Base-by-base conservation (phyloP, 768 basidiomycete genomes). In the Lentinus tigrinus region DNA sequence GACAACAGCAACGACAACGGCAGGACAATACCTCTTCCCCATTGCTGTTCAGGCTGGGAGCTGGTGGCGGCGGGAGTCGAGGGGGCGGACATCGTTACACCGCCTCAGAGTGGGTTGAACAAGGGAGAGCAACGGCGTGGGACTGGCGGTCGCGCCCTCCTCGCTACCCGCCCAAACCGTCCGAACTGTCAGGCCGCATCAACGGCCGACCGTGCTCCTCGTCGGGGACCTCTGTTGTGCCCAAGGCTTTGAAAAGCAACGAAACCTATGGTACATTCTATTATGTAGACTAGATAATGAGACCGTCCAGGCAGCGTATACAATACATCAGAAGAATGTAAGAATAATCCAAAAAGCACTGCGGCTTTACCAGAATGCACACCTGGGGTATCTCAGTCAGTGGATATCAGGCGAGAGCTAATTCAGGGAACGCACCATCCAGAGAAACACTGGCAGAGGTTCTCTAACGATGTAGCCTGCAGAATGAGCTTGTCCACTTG, bases 391-490 rank as follows among this genome's bases (percentile, higher is more conserved):
- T 4, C 24, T 16, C 38, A 39, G 60, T 51, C 42, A 56, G 52
- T 36, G 7, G 5, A 11, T 14, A 1, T 3, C 21, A 16, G 19
- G 37, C 24, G 6, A 17, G 17, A 16, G 37, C 6, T 19, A 10
- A 31, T 19, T 23, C 28, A 28, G 16, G 13, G 17, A 11, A 66
- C 83, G 52, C 66, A 89, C 95, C 94, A 96, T 71, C 95, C 95
- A 60, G 93, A 91, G 78, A 96, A 97, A 68, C 93, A 95, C 70
- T 96, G 95, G 71, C 94, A 97, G 2, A 98, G 83, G 71, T 98
- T 97, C 72, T 98, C 95, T 43, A 98, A 72, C 14, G 92, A 88
- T 4, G 91, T 97, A 4, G 97, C 93, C 71, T 98, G 93, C 61
- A 87, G 81, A 61, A 99, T 98, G 52, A 99, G 78, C 70, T 90